phyloP scores from a whole-genome alignment of 208 protist genomes.

The Porcisia hertigi region DNA sequence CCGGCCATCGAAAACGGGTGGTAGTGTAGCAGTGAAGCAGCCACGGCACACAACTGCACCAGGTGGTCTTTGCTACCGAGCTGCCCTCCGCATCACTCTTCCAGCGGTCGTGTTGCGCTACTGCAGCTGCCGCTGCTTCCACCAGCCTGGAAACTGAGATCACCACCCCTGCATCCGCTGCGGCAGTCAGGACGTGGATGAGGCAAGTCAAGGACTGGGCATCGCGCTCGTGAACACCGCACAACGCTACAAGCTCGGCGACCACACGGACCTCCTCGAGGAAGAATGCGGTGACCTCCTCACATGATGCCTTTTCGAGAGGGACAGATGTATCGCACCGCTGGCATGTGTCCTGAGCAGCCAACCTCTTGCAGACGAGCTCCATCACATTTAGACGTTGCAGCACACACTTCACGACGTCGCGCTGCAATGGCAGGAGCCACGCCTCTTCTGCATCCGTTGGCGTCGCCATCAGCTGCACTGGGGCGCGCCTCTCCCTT shows the following conservation, averaged over 20 bases:
- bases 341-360: neutral
- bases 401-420: constrained; percentile 9
- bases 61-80: neutral
- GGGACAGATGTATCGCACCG: neutral
- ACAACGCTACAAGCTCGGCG: constrained; percentile 14
- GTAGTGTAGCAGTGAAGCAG: constrained; percentile 25
- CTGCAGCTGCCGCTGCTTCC: constrained; percentile 2
- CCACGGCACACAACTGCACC: constrained; percentile 34
- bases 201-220: constrained; percentile 15
- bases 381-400: neutral
- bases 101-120: neutral
- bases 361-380: neutral
- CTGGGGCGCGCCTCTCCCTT: constrained; percentile 5
- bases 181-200: constrained; percentile 4
- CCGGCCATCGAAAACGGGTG: neutral
- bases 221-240: constrained; percentile 10
- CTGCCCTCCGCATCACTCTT: neutral
- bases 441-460: constrained; percentile 17
- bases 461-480: constrained; percentile 7
- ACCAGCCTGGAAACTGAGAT: constrained; percentile 8
- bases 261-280: constrained; percentile 14
- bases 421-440: constrained; percentile 19
- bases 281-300: constrained; percentile 7
- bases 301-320: neutral
- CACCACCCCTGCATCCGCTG: constrained; percentile 6